phyloP scores from a whole-genome alignment of 768 basidiomycete species.

The Phaffia tasmanica region DNA sequence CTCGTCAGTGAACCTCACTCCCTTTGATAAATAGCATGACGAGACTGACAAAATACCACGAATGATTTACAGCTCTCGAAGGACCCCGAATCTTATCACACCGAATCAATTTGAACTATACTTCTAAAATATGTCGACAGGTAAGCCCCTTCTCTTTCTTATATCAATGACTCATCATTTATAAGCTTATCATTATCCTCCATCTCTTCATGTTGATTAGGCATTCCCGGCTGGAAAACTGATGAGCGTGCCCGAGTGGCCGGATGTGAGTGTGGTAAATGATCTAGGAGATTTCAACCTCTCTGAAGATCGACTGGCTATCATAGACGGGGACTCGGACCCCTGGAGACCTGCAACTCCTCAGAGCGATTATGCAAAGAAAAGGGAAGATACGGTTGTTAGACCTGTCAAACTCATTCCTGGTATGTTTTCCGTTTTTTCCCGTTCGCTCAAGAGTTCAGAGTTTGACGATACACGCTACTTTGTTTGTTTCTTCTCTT shows the following conservation, averaged over 20 bases:
- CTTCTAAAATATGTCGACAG: conserved; percentile 56
- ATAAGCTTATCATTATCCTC: neutral
- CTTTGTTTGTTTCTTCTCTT: neutral
- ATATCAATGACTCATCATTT: conserved; percentile 15
- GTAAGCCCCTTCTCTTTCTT: conserved; percentile 37
- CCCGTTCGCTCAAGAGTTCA: neutral
- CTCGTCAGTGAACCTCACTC: conserved; percentile 8
- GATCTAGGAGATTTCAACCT: conserved; percentile 71
- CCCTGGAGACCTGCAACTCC: conserved; percentile 69
- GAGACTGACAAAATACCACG: conserved; percentile 29
- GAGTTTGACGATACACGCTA: no score
- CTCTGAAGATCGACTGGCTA: conserved; percentile 65
- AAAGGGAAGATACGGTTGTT: conserved; percentile 58
- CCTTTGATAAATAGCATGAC: neutral
- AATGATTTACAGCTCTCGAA: conserved; percentile 40
- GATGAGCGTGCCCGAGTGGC: conserved; percentile 57
- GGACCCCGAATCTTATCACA: conserved; percentile 69
- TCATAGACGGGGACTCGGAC: conserved; percentile 77
- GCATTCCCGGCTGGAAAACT: conserved; percentile 56
- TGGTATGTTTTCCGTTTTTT: conserved; percentile 44
- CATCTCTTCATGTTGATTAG: no score
- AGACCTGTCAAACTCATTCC: conserved; percentile 80
- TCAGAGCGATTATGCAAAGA: conserved; percentile 42
- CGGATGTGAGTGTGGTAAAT: conserved; percentile 76
- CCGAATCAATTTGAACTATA: conserved; percentile 60